These are phyloP conservation scores for Lumnitzera littorea DNA, from an alignment of 345 rosid species.

Conservation along the genomic window DNA sequence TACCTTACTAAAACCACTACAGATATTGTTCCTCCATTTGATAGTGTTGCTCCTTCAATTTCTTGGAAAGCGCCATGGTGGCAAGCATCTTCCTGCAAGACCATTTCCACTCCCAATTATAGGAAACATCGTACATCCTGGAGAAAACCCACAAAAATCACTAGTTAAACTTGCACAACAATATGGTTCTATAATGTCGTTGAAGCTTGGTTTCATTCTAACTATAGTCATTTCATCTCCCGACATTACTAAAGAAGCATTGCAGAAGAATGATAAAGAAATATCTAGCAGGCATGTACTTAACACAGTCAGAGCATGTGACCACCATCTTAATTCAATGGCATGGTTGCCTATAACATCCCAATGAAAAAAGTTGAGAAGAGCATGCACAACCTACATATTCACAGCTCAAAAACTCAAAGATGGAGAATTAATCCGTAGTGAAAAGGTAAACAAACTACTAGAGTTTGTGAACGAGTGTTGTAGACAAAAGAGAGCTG, in stretches of 20 bases:
- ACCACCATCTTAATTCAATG: conserved; percentile 22
- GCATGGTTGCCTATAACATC: conserved; percentile 30
- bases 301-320: conserved; percentile 20
- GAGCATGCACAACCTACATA: conserved; percentile 20
- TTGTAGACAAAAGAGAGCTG: neutral
- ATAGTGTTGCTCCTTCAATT: no score
- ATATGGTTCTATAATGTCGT: conserved; percentile 32
- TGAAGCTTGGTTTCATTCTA: conserved; percentile 30
- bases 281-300: conserved; percentile 18
- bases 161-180: conserved; percentile 25
- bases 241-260: conserved; percentile 30
- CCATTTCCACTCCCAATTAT: conserved; percentile 28
- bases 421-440: conserved; percentile 15
- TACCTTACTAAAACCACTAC: no score
- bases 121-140: conserved; percentile 34
- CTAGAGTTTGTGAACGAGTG: conserved; percentile 8
- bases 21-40: no score
- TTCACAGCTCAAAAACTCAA: conserved; percentile 33
- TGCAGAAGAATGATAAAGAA: conserved; percentile 29
- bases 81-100: conserved; percentile 21
- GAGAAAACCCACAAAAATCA: conserved; percentile 25
- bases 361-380: conserved; percentile 33
- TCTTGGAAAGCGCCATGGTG: no score
- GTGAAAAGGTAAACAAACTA: conserved; percentile 15
- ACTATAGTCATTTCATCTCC: conserved; percentile 34